Evolutionary conservation across 495 filamentous ascomycete species (phyloP).

Genomic region (Sporormia fimetaria): DNA sequence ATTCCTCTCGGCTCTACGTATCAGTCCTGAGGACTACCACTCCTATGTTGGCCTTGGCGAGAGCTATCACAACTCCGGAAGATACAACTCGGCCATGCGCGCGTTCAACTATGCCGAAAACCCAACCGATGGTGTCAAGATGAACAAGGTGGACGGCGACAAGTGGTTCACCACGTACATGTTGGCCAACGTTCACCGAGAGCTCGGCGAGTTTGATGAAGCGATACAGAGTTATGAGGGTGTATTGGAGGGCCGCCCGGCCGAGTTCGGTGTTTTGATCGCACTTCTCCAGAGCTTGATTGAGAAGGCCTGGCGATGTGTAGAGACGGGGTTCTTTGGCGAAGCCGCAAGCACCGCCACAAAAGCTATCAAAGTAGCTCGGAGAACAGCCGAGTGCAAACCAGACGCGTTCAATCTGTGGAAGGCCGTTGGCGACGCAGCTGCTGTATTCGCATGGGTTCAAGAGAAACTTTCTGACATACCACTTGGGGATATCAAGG

Average conservation of each 20-base stretch:
- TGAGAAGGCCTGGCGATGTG: constrained; percentile 62
- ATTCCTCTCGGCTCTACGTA: constrained; percentile 80
- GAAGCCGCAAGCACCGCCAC: constrained; percentile 57
- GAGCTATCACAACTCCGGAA: constrained; percentile 85
- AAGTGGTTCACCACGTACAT: constrained; percentile 95
- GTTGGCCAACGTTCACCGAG: constrained; percentile 87
- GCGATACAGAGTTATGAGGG: constrained; percentile 63
- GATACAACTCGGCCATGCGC: constrained; percentile 85
- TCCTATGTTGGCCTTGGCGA: constrained; percentile 94
- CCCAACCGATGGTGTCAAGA: constrained; percentile 46
- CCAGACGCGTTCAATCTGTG: constrained; percentile 81
- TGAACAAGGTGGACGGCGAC: constrained; percentile 39
- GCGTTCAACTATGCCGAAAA: constrained; percentile 72
- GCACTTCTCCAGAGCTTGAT: constrained; percentile 77
- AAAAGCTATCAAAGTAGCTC: constrained; percentile 46
- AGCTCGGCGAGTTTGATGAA: constrained; percentile 77
- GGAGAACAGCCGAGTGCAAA: constrained; percentile 39
- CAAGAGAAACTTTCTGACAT: constrained; percentile 51
- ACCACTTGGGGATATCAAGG: constrained; percentile 42
- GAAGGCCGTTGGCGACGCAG: constrained; percentile 89
- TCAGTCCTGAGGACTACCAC: constrained; percentile 75
- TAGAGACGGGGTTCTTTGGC: constrained; percentile 76
- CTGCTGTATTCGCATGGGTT: constrained; percentile 66
- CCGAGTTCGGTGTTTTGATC: constrained; percentile 76
- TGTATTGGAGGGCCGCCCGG: constrained; percentile 52